phyloP scores from a whole-genome alignment of 176 grass and related monocot species.

The Paspalum notatum region DNA sequence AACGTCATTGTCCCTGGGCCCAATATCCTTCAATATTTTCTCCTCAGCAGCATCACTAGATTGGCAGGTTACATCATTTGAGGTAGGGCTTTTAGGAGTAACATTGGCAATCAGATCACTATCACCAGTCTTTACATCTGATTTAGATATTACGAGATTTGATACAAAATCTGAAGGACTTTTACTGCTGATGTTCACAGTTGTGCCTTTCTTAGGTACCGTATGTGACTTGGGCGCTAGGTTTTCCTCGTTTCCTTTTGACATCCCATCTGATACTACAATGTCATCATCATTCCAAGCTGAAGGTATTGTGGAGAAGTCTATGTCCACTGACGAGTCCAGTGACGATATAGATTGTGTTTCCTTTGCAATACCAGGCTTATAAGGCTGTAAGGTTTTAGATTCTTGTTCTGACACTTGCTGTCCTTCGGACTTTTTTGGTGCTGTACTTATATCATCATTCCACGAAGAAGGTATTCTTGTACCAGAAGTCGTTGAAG shows the following conservation, averaged over 20 bases:
- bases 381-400: slow-evolving; percentile 59
- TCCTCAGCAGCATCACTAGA: slow-evolving; percentile 30
- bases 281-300: slow-evolving; percentile 83
- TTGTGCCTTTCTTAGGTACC: slow-evolving; percentile 35
- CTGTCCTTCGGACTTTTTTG: slow-evolving; percentile 53
- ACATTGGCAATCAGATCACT: slow-evolving; percentile 5
- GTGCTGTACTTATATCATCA: slow-evolving; percentile 67
- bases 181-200: slow-evolving; percentile 43
- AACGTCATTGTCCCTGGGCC: slow-evolving; percentile 30
- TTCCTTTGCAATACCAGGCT: slow-evolving; percentile 66
- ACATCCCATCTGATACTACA: slow-evolving; percentile 46
- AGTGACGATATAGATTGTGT: slow-evolving; percentile 36
- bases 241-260: slow-evolving; percentile 53
- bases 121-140: slow-evolving; percentile 48
- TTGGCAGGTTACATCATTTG: slow-evolving; percentile 28
- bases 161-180: slow-evolving; percentile 38
- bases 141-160: slow-evolving; percentile 31
- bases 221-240: slow-evolving; percentile 15
- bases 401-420: slow-evolving; percentile 43
- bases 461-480: slow-evolving; percentile 74
- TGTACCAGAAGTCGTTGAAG: slow-evolving; percentile 46
- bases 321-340: slow-evolving; percentile 49
- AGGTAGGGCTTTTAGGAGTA: slow-evolving; percentile 29
- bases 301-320: slow-evolving; percentile 72
- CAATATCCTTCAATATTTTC: slow-evolving; percentile 33